Conservation (phyloP, 2,329 filamentous ascomycete species). For the Sporothrix schenckii region DNA sequence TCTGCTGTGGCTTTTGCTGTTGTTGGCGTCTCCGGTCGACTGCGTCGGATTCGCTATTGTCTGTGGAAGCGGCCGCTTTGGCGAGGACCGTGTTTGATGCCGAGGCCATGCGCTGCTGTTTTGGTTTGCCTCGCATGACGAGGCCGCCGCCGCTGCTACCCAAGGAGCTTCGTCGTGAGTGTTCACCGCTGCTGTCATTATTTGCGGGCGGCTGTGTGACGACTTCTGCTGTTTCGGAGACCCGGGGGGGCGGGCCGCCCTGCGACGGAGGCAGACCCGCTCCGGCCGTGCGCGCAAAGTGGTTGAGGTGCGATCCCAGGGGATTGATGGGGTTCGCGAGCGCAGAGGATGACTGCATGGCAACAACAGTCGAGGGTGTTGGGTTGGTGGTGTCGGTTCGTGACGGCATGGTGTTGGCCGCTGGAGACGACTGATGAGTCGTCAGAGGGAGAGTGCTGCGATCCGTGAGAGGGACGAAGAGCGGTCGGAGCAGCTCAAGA, state of each 20-base stretch:
- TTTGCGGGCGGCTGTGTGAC: constrained; percentile 18
- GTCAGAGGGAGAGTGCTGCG: no score
- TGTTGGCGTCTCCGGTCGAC: constrained; percentile 29
- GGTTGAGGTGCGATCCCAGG: constrained; percentile 26
- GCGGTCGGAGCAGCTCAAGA: not conserved
- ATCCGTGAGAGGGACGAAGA: not conserved
- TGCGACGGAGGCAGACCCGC: not conserved
- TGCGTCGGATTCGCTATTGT: constrained; percentile 39
- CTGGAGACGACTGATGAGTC: not conserved
- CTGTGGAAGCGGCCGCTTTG: constrained; percentile 15
- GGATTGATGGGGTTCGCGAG: constrained; percentile 24
- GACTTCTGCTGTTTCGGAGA: constrained; percentile 2
- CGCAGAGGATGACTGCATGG: constrained; percentile 12
- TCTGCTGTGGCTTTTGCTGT: constrained; percentile 41
- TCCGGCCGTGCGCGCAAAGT: constrained; percentile 2
- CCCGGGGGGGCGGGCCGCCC: not conserved
- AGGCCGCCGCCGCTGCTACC: constrained; percentile 26
- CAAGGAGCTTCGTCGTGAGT: constrained; percentile 29
- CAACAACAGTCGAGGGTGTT: constrained; percentile 17
- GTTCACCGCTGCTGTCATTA: constrained; percentile 27
- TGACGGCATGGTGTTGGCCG: constrained; percentile 28
- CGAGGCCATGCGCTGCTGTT: constrained; percentile 21
- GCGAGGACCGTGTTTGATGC: constrained; percentile 2
- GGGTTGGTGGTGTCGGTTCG: constrained; percentile 24
- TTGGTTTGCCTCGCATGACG: constrained; percentile 22